These are phyloP conservation scores for Candida chilensis DNA, from an alignment of 805 yeast species.

Conservation along the genomic window DNA sequence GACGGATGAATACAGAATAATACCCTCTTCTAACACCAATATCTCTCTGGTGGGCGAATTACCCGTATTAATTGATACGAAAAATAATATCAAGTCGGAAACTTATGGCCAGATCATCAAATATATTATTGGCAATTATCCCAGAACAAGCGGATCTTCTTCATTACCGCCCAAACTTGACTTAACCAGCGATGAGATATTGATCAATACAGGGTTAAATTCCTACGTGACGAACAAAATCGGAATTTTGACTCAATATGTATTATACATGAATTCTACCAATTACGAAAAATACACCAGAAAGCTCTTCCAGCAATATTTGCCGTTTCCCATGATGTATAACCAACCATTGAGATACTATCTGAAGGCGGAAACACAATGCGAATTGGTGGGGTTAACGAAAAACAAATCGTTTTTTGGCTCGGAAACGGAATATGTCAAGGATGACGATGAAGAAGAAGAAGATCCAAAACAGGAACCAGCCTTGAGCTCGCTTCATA, in stretches of 20 bases:
- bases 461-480: too few relatives aligned
- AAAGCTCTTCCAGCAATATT: slow-evolving; percentile 36
- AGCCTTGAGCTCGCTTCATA: slow-evolving; percentile 28
- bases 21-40: slow-evolving; percentile 52
- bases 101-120: slow-evolving; percentile 30
- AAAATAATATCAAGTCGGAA: slow-evolving; percentile 13
- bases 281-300: slow-evolving; percentile 59
- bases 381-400: slow-evolving; percentile 18
- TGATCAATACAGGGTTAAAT: slow-evolving; percentile 35
- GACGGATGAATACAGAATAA: slow-evolving; percentile 20
- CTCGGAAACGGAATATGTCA: slow-evolving; percentile 19
- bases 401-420: slow-evolving; percentile 6
- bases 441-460: slow-evolving; percentile 11
- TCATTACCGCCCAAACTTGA: too few relatives aligned
- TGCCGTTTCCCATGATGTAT: slow-evolving; percentile 73
- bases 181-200: slow-evolving; percentile 11
- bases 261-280: slow-evolving; percentile 41
- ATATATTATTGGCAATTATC: slow-evolving; percentile 10
- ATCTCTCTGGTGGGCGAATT: slow-evolving; percentile 36
- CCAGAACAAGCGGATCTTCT: slow-evolving; percentile 1
- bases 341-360: slow-evolving; percentile 47
- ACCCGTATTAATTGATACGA: slow-evolving; percentile 30
- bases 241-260: slow-evolving; percentile 42
- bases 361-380: slow-evolving; percentile 22
- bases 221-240: slow-evolving; percentile 31